Evolutionary conservation across 441 rosid species (phyloP), one percentile per base, ranked within the genome.

Genomic region (Erysimum cheiri): DNA sequence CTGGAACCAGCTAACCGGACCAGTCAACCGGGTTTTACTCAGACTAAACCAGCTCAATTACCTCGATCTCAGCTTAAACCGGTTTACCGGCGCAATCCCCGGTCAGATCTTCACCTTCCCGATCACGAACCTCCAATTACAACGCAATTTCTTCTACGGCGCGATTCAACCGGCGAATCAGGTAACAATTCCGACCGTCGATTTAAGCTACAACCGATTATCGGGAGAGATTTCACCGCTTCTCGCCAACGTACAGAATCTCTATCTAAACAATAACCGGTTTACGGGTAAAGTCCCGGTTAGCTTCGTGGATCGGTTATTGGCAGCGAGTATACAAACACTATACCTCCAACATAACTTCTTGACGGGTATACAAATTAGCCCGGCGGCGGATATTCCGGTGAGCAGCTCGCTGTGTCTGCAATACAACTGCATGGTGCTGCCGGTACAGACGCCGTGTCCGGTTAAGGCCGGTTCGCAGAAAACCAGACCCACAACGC

Each of bases 401-500:
- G n/a, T 77, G 63, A 89, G 96, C 61, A 85, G 89, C 19, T 91
- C 98, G 12, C 69, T 93, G 74, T 93, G 98, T 71, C 60, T 91
- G 46, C 96, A 91, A 85, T 93, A 93, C 73, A 93, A 93, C 36
- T 93, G 98, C 59, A 91, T 91, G 98, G 96, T 91, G 4, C 88
- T 93, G 70, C 96, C 98, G 61, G 75, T 89, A 44, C 86, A 88
- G 79, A 79, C 95, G 53, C 88, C 92, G 2, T 93, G 98, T 83
- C 98, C 97, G 15, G 65, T 87, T 82, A 89, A 86, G 49, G 81
- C 96, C 6, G 98, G 98, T 47, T 78, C 67, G 46, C 88, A 88
- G 78, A 89, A 87, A 83, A 80, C 90, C 0, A 84, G 98, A 80
- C 98, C 98, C 7, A 68, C 88, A 2, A 59, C 83, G 2, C 96